These are phyloP conservation scores for Narthecium ossifragum DNA, from an alignment of 106 monocot genomes.

Conservation along the genomic window DNA sequence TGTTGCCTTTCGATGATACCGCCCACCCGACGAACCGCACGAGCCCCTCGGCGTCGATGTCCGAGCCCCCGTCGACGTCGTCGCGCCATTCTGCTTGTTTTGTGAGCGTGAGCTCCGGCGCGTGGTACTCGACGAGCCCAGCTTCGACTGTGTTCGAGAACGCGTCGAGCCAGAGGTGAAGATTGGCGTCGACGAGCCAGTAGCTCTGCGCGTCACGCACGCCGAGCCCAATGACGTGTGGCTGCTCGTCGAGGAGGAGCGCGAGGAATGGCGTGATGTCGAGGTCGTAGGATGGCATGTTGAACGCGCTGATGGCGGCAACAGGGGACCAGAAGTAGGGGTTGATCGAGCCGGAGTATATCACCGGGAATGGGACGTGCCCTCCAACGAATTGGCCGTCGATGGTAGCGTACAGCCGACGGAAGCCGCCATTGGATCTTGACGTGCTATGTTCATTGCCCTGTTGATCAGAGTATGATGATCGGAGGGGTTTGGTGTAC, in stretches of 20 bases:
- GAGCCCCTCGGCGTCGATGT: conserved; percentile 23
- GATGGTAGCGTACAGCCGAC: conserved; percentile 30
- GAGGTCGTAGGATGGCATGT: conserved; percentile 39
- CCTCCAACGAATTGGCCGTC: conserved; percentile 38
- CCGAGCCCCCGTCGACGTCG: conserved; percentile 18
- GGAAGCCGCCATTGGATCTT: conserved; percentile 26
- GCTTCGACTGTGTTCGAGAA: conserved; percentile 10
- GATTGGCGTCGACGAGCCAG: conserved; percentile 36
- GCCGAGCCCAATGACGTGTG: conserved; percentile 29
- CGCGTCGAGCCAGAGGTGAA: conserved; percentile 11
- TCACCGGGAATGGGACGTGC: conserved; percentile 32
- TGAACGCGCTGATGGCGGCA: conserved; percentile 36
- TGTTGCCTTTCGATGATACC: conserved; percentile 37
- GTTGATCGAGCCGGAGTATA: conserved; percentile 37
- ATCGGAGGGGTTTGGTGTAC: conserved; percentile 29
- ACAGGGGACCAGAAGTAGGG: conserved; percentile 50
- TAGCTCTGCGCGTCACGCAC: conserved; percentile 17
- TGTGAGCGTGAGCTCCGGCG: conserved; percentile 14
- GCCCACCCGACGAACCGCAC: conserved; percentile 36
- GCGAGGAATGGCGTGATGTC: conserved; percentile 45
- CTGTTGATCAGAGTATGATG: conserved; percentile 4
- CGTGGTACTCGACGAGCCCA: conserved; percentile 8
- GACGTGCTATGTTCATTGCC: no score
- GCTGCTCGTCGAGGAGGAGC: conserved; percentile 22
- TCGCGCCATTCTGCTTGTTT: conserved; percentile 16